These are phyloP conservation scores for Corchorus olitorius DNA, from an alignment of 345 rosid genomes.

Conservation along the genomic window DNA sequence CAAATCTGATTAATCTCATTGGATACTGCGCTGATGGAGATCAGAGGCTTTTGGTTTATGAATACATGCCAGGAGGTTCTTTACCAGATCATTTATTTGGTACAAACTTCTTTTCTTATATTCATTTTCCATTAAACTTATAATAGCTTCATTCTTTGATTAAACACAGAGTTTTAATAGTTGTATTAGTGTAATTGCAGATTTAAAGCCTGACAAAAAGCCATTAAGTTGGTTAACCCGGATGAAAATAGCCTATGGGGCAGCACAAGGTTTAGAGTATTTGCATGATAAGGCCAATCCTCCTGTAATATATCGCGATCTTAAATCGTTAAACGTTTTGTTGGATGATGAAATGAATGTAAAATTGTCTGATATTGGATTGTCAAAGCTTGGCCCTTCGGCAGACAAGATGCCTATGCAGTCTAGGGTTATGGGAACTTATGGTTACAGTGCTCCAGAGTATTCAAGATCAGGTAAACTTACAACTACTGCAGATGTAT, in stretches of 20 bases:
- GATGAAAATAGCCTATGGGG: slow-evolving; percentile 60
- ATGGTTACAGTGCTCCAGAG: slow-evolving; percentile 82
- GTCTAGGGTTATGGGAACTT: slow-evolving; percentile 68
- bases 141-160: background rate
- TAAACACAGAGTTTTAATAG: background rate
- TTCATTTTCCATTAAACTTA: background rate
- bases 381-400: slow-evolving; percentile 48
- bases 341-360: slow-evolving; percentile 50
- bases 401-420: slow-evolving; percentile 44
- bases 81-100: slow-evolving; percentile 43
- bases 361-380: slow-evolving; percentile 67
- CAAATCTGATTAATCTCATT: slow-evolving; percentile 42
- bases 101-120: slow-evolving; percentile 15
- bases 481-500: slow-evolving; percentile 66
- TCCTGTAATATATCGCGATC: slow-evolving; percentile 58
- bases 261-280: slow-evolving; percentile 72
- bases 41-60: slow-evolving; percentile 57
- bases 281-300: slow-evolving; percentile 59
- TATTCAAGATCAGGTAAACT: slow-evolving; percentile 58
- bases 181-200: slow-evolving; percentile 29
- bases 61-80: slow-evolving; percentile 41
- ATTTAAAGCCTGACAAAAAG: slow-evolving; percentile 22
- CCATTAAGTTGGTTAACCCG: slow-evolving; percentile 63
- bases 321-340: slow-evolving; percentile 66
- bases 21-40: slow-evolving; percentile 71